Evolutionary conservation across 495 filamentous ascomycete species (phyloP).

Genomic region (Cairneyella variabilis): DNA sequence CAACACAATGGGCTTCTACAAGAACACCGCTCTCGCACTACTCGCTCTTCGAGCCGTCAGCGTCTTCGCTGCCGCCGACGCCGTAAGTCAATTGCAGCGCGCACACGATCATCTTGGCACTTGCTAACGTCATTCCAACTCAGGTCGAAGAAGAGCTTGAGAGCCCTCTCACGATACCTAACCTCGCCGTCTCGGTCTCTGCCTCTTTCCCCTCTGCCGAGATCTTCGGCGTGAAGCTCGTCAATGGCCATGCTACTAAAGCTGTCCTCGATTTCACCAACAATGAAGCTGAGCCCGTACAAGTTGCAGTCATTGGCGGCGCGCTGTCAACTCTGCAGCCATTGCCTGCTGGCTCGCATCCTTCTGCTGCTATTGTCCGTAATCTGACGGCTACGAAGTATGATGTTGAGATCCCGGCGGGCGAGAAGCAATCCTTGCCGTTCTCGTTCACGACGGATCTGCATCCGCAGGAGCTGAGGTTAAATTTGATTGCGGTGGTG

Average conservation of each 20-base stretch:
- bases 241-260: constrained; percentile 87
- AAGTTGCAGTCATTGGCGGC: constrained; percentile 74
- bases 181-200: constrained; percentile 69
- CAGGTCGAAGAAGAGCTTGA: constrained; percentile 32
- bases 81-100: constrained; percentile 44
- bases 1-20: constrained; percentile 70
- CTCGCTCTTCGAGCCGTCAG: constrained; percentile 65
- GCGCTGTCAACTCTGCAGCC: constrained; percentile 57
- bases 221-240: constrained; percentile 91
- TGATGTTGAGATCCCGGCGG: constrained; percentile 70
- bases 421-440: constrained; percentile 67
- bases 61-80: constrained; percentile 53
- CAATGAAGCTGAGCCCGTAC: constrained; percentile 72
- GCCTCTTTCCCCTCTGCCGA: constrained; percentile 83
- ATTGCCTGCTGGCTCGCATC: constrained; percentile 45
- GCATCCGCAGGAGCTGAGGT: constrained; percentile 82
- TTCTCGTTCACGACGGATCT: constrained; percentile 89
- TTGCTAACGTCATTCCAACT: constrained; percentile 15
- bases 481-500: constrained; percentile 71
- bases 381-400: constrained; percentile 81
- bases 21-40: constrained; percentile 65
- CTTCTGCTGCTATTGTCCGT: constrained; percentile 57
- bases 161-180: constrained; percentile 43
- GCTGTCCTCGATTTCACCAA: constrained; percentile 80
- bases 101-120: constrained; percentile 25